Evolutionary conservation across 768 basidiomycete genomes (phyloP).

Genomic region (Phanerodontia chrysosporium): DNA sequence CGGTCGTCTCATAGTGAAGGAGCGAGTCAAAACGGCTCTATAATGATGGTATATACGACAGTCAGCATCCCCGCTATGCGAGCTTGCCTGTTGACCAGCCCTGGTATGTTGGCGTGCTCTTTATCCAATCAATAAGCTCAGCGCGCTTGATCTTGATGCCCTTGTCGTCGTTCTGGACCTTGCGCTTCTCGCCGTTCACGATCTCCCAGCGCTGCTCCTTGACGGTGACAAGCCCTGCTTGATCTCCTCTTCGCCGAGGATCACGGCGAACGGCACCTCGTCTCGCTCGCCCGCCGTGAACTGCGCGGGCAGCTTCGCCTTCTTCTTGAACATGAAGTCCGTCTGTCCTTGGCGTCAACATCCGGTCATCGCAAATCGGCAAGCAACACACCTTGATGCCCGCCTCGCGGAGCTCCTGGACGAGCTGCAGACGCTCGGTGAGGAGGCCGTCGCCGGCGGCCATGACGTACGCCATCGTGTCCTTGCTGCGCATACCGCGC

Average conservation of each 20-base stretch:
- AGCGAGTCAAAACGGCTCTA: too few species aligned
- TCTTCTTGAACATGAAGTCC: constrained; percentile 89
- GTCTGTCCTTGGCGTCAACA: constrained; percentile 41
- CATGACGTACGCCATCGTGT: constrained; percentile 93
- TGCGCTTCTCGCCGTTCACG: constrained; percentile 64
- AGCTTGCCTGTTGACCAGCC: constrained; percentile 31
- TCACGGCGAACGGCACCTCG: constrained; percentile 88
- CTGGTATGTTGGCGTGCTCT: constrained; percentile 24
- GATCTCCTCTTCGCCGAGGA: constrained; percentile 85
- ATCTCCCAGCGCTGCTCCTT: constrained; percentile 89
- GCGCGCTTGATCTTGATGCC: constrained; percentile 37
- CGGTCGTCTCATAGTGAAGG: too few species aligned
- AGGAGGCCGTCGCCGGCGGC: constrained; percentile 86
- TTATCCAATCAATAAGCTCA: constrained; percentile 32
- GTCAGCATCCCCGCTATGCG: too few species aligned
- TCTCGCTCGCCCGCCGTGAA: constrained; percentile 90
- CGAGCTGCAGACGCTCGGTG: constrained; percentile 78
- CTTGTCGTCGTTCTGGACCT: constrained; percentile 46
- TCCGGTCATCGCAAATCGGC: neutral
- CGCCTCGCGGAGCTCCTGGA: constrained; percentile 73
- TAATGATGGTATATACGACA: too few species aligned
- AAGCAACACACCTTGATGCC: constrained; percentile 72
- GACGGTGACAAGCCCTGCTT: constrained; percentile 80
- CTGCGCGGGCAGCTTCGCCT: constrained; percentile 84
- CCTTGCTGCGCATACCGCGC: constrained; percentile 76